phyloP scores from a whole-genome alignment of 345 rosid genomes.

The Lepidium sativum region DNA sequence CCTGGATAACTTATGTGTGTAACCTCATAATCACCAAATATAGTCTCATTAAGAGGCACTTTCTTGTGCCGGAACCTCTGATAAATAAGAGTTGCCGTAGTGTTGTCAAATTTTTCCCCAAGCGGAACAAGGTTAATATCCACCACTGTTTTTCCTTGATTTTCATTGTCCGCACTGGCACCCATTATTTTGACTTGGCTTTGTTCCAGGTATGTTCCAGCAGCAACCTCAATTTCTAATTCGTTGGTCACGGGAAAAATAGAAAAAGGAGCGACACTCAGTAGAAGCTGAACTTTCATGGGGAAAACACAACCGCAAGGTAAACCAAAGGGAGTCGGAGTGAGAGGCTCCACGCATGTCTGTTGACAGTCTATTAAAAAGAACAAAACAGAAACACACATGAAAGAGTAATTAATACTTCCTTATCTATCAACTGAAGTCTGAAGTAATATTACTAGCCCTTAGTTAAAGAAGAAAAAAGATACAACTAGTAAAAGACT shows the following conservation, averaged over 20 bases:
- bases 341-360: constrained; percentile 82
- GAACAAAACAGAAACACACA: background rate
- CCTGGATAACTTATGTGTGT: constrained; percentile 79
- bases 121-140: constrained; percentile 93
- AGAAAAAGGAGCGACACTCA: constrained; percentile 67
- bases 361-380: constrained; percentile 77
- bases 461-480: background rate
- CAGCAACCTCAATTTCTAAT: constrained; percentile 93
- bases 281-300: constrained; percentile 86
- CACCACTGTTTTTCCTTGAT: constrained; percentile 79
- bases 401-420: background rate
- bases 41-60: constrained; percentile 62
- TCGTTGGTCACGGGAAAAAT: constrained; percentile 82
- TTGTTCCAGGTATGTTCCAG: constrained; percentile 86
- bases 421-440: background rate
- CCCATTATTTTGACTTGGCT: constrained; percentile 99
- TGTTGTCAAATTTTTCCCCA: constrained; percentile 95
- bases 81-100: constrained; percentile 77
- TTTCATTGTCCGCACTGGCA: constrained; percentile 84
- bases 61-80: constrained; percentile 68
- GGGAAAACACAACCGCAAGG: constrained; percentile 98
- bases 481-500: background rate
- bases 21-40: constrained; percentile 84
- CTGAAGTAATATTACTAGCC: background rate
- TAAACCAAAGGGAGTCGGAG: constrained; percentile 81